Conservation (phyloP, 2,329 filamentous ascomycete species). For the Alternaria brassicae region DNA sequence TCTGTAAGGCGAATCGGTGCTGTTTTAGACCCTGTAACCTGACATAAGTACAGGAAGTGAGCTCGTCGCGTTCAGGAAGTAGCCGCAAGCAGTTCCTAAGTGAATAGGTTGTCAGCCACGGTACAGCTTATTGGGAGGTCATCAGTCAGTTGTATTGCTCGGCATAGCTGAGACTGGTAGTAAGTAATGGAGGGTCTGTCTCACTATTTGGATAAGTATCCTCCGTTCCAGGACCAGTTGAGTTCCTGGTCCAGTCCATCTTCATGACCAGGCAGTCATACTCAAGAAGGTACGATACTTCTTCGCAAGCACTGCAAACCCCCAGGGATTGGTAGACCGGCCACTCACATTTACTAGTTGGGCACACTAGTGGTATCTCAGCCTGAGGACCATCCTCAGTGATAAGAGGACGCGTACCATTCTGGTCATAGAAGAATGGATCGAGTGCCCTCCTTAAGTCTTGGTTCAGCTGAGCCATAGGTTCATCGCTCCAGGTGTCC, state of each 20-base stretch:
- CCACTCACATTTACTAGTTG: conserved; percentile 36
- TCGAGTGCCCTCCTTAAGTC: not conserved
- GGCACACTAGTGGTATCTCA: conserved; percentile 35
- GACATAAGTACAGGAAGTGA: conserved; percentile 25
- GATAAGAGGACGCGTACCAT: conserved; percentile 22
- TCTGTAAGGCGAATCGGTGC: not conserved
- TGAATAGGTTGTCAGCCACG: not conserved
- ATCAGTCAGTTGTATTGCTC: not conserved
- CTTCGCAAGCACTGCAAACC: conserved; percentile 34
- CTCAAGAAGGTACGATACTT: conserved; percentile 22
- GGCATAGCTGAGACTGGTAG: not conserved
- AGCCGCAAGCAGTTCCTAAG: conserved; percentile 31
- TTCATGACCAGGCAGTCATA: conserved; percentile 22
- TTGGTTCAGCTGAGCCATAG: not conserved
- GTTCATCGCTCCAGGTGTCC: not conserved
- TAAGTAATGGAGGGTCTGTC: not conserved
- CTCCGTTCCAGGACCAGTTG: conserved; percentile 4
- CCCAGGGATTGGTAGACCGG: conserved; percentile 29
- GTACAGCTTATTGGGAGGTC: not conserved
- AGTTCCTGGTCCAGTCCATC: conserved; percentile 27
- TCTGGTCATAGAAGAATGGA: conserved; percentile 26
- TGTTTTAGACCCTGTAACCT: conserved; percentile 14
- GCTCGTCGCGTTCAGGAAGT: conserved; percentile 34
- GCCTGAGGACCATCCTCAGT: conserved; percentile 27
- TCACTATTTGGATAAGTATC: conserved; percentile 10